A percentile compares a stretch with the other conserved stretches of the same genome.
phyloP scores from a whole-genome alignment of 2,329 filamentous ascomycete genomes.

The Ophiostoma novo-ulmi region DNA sequence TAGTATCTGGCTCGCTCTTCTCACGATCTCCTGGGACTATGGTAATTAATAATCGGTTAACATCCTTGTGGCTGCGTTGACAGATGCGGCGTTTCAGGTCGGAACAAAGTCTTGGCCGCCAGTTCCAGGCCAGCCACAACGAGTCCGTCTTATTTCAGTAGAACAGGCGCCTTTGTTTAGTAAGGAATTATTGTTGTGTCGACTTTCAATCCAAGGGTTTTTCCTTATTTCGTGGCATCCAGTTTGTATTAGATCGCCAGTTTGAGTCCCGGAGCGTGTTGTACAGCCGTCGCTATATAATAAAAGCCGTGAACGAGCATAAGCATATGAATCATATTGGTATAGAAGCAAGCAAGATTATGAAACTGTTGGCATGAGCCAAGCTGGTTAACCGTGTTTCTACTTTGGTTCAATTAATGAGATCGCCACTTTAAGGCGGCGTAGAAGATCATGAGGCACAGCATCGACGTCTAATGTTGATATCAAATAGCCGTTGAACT shows the following conservation, averaged over 20 bases:
- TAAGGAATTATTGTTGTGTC: no score
- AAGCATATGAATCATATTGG: not conserved
- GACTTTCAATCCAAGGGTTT: no score
- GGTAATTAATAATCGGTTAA: not conserved
- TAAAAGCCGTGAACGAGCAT: not conserved
- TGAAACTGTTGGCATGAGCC: not conserved
- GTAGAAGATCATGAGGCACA: not conserved
- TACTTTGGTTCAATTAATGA: not conserved
- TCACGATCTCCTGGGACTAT: not conserved
- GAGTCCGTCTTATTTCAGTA: not conserved
- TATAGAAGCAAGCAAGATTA: not conserved
- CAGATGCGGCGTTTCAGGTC: slow-evolving; percentile 11
- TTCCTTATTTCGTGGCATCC: no score
- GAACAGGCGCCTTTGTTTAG: not conserved
- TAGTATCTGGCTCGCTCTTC: not conserved
- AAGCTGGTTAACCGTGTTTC: not conserved
- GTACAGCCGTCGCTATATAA: not conserved
- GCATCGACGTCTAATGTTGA: not conserved
- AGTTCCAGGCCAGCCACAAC: not conserved
- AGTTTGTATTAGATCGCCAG: not conserved
- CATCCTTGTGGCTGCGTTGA: not conserved
- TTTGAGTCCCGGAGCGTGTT: not conserved
- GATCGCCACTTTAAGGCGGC: not conserved
- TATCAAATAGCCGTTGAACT: not conserved
- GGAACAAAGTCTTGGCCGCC: not conserved